Base-by-base conservation (phyloP, 2,329 filamentous ascomycete species). In the Aureobasidium pullulans region DNA sequence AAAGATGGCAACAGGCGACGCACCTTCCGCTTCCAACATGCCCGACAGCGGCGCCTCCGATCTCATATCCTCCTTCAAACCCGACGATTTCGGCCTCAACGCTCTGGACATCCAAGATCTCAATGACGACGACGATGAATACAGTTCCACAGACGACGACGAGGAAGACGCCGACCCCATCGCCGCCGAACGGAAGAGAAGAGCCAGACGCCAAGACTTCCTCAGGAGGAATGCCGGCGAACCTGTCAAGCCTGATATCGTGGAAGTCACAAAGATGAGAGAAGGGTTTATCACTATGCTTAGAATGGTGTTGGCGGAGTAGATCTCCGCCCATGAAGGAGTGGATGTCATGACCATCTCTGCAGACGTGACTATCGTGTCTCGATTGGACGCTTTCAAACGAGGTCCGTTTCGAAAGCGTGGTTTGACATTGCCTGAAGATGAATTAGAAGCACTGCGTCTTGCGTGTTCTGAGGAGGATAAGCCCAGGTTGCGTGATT, bases 1-100 rank as follows among this genome's bases (percentile, higher is more conserved):
- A 77, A 99, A 99, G 81, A 97, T 99, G 94, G 94, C 94, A 0
- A 91, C 90, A 2, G 91, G 93, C 68, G 61, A 60, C 29, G 54
- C 54, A 36, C 60, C 57, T 16, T 37, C 36, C 36, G 37, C 52
- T 9, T 19, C 29, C 13, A 15, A 34, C 6, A 11, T 47, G 6
- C 43, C 44, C 16, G 62, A 58, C 6, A 73, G 70, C 19, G 78
- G 79, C 29, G 73, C 81, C 76, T 56, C 79, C 81, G 6, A 82
- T 81, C 28, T 77, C 79, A 64, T 67, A 70, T 16, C 77, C 72
- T 68, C 67, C 13, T 95, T 97, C 76, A 85, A 82, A 68, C 86
- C 87, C 23, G 84, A 83, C 50, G 94, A 99, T 74, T 99, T 99
- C 75, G 94, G 94, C 0, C 77, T 99, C 19, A 85, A 96, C 69